A percentile compares a stretch with the other conserved stretches of the same genome.
phyloP scores from a whole-genome alignment of 257 asterid species.

The Solanum virginianum region DNA sequence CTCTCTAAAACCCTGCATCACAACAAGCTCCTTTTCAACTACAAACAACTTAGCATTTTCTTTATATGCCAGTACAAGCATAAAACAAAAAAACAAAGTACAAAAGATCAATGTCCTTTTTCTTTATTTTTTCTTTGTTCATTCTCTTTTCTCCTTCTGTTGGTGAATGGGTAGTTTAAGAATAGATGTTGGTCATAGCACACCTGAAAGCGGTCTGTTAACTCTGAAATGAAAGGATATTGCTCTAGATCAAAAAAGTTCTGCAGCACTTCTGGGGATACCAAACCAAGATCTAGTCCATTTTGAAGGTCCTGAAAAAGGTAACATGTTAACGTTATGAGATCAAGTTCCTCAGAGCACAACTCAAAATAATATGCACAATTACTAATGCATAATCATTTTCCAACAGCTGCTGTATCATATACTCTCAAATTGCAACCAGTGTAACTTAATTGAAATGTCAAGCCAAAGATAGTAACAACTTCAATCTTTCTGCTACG shows the following conservation, averaged over 20 bases:
- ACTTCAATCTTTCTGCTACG: not conserved
- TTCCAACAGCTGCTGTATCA: not conserved
- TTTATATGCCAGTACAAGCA: not conserved
- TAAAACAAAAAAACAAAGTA: not conserved
- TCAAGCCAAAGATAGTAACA: not conserved
- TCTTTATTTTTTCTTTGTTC: not conserved
- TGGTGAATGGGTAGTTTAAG: not conserved
- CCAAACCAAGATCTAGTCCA: conserved; percentile 91
- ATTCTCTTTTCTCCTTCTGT: not conserved
- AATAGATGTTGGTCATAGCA: not conserved
- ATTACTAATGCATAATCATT: not conserved
- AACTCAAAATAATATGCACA: not conserved
- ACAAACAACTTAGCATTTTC: not conserved
- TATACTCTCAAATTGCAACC: not conserved
- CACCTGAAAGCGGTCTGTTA: conserved; percentile 77
- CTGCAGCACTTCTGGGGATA: conserved; percentile 91
- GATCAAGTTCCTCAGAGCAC: not conserved
- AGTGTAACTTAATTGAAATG: not conserved
- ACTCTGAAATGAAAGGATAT: conserved; percentile 64
- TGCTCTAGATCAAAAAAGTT: conserved; percentile 82
- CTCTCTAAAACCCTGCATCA: conserved; percentile 85
- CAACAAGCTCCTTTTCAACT: not conserved
- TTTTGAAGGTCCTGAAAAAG: conserved; percentile 71
- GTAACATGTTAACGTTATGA: not conserved
- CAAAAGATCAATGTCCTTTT: not conserved